phyloP scores from a whole-genome alignment of 2,329 filamentous ascomycete species.

The Albifimbria verrucaria region DNA sequence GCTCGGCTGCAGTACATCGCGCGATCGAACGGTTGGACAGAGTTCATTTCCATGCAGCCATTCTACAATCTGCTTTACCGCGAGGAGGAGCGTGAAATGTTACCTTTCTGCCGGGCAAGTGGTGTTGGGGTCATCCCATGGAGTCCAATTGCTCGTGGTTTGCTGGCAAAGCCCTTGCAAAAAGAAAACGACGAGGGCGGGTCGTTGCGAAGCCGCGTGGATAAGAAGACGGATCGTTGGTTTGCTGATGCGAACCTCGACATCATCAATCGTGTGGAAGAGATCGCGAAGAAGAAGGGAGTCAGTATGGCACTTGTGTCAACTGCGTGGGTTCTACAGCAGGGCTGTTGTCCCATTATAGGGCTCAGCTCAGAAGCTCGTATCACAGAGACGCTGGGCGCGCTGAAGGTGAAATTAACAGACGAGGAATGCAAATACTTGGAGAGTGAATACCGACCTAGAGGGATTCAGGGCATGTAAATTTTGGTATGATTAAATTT shows the following conservation, averaged over 20 bases:
- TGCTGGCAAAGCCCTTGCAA: constrained; percentile 22
- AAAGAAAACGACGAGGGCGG: constrained; percentile 9
- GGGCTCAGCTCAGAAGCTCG: constrained; percentile 56
- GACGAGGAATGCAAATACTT: constrained; percentile 59
- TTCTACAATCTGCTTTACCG: constrained; percentile 57
- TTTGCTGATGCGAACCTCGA: constrained; percentile 23
- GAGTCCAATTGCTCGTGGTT: constrained; percentile 27
- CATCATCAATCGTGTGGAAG: constrained; percentile 38
- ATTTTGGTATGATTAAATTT: too few species aligned
- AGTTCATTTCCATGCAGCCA: constrained; percentile 59
- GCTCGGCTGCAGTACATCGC: constrained; percentile 1
- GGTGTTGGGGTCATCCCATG: constrained; percentile 33
- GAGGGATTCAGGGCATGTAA: constrained; percentile 35
- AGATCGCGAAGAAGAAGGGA: constrained; percentile 54
- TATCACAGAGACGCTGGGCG: constrained; percentile 58
- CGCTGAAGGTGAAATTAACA: constrained; percentile 43
- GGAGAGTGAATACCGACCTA: constrained; percentile 59
- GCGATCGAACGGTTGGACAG: constrained; percentile 45
- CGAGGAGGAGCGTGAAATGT: constrained; percentile 50
- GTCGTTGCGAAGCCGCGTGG: constrained; percentile 11
- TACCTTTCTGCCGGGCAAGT: constrained; percentile 31
- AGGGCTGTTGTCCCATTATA: constrained; percentile 56
- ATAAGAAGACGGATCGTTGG: constrained; percentile 17
- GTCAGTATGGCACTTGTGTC: constrained; percentile 63
- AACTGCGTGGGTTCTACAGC: constrained; percentile 58